Evolutionary conservation across 2,329 filamentous ascomycete species (phyloP), one percentile per base, ranked within the genome.

Genomic region (Phoma sp.): DNA sequence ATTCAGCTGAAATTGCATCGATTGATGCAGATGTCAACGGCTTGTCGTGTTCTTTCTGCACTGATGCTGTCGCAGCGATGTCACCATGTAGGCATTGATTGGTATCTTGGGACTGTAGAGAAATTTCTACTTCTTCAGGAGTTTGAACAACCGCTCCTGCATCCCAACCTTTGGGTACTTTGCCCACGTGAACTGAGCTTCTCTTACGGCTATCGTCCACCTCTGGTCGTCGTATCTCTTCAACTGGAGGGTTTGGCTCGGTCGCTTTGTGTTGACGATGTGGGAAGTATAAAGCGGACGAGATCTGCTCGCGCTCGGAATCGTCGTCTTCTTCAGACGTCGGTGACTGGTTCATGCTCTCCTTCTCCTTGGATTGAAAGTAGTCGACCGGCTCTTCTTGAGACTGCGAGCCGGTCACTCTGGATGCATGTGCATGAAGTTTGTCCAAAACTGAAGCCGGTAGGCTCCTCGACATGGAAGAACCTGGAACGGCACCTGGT

Each of bases 251-350:
- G 33, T 56, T 55, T 42, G 76, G 74, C 36, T 80, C 77, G 9
- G 76, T 68, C 23, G 75, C 60, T 48, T 71, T 74, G 38, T 82
- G 70, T 55, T 83, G 81, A 65, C 91, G 87, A 77, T 93, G 91
- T 34, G 91, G 91, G 40, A 92, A 81, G 71, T 95, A 95, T 33
- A 92, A 82, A 20, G 91, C 91, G 26, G 90, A 93, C n/a, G 89
- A 92, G 58, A 95, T 92, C 74, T 93, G 91, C 73, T 95, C 91
- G 71, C 90, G 87, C 53, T 90, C 88, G 12, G 89, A 92, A 28
- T 85, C 83, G n/a, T 84, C 81, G 17, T 67, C 65, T 40, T 83
- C 83, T 28, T 82, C 82, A n/a, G 72, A 74, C 20, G 58, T 62
- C 26, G 64, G 67, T 11, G 71, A 69, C 15, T 39, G 66, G 21